Base-by-base conservation (phyloP, 1,139 yeast species). In the Sugiyamaella grinbergsii region DNA sequence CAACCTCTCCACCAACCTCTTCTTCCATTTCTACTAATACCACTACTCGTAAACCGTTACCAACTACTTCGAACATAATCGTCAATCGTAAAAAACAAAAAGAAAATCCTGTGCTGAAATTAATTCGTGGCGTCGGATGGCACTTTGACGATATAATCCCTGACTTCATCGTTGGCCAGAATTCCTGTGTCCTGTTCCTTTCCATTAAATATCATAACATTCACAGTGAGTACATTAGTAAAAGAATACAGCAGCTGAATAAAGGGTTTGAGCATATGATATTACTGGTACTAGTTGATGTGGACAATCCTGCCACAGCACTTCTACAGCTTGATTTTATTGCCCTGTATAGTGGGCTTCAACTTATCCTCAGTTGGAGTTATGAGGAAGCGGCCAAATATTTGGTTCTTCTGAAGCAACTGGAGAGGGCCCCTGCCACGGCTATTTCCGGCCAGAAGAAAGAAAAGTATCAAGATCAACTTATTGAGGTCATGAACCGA, bases 301-400 rank as follows among this genome's bases (percentile, higher is more conserved):
- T 87, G 22, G 93, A 83, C 24, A 81, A 84, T 51, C 86, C 83
- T 31, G 85, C 82, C 46, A 89, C 83, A 16, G 72, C 83, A 0
- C 62, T 93, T 22, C 76, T 85, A 42, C 88, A 83, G 47, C 69
- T 93, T 42, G 84, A 85, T 62, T 85, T 80, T 61, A 70, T 84
- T 28, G 82, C 95, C 58, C 69, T 91, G 52, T 80, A 81, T 58
- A 82, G 83, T 58, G 89, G 85, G 49, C 53, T 56, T 52, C 78
- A 95, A 0, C 62, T 91, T 54, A 71, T 91, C 1, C 70, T 89
- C 32, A 86, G 95, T 0, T 90, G 96, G 87, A 80, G 83, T 26
- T 82, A 81, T 58, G 89, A 82, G 56, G 97, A 93, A 62, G 95
- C 96, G 1, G 96, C 91, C 0, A 82, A 80, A 53, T 91, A 90